phyloP scores from a whole-genome alignment of 441 rosid species.

The Melastoma candidum region DNA sequence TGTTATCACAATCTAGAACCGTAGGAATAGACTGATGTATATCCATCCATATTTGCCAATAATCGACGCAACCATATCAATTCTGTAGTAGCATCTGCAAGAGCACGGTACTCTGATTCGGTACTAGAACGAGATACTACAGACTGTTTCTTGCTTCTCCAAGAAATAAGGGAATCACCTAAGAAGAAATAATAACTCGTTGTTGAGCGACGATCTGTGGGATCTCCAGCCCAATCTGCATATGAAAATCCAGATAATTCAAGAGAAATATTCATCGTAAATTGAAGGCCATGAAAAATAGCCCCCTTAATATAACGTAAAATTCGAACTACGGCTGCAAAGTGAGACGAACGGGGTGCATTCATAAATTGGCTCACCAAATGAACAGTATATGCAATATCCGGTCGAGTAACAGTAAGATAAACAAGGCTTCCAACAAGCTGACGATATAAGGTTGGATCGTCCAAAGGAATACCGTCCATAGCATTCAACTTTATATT shows the following conservation, averaged over 20 bases:
- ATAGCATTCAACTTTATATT: background rate
- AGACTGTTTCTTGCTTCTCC: slow-evolving; percentile 1
- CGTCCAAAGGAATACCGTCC: slow-evolving; percentile 2
- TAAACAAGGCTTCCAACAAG: background rate
- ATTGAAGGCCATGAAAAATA: background rate
- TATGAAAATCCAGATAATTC: background rate
- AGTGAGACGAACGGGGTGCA: background rate
- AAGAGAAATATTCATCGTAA: background rate
- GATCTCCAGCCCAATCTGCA: background rate
- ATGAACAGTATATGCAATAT: too few relatives aligned
- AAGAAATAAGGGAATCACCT: background rate
- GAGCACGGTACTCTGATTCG: background rate
- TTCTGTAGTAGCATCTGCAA: background rate
- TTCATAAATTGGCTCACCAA: too few relatives aligned
- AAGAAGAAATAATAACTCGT: background rate
- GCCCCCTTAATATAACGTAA: background rate
- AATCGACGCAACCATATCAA: background rate
- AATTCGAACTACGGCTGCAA: background rate
- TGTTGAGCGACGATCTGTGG: background rate
- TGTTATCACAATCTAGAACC: too few relatives aligned
- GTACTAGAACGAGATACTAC: background rate
- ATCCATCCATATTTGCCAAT: background rate
- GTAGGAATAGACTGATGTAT: background rate
- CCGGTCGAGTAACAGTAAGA: background rate
- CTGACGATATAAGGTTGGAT: background rate